A percentile compares a stretch with the other conserved stretches of the same genome.
Conservation (phyloP, 2,329 filamentous ascomycete genomes). For the Madurella mycetomatis region DNA sequence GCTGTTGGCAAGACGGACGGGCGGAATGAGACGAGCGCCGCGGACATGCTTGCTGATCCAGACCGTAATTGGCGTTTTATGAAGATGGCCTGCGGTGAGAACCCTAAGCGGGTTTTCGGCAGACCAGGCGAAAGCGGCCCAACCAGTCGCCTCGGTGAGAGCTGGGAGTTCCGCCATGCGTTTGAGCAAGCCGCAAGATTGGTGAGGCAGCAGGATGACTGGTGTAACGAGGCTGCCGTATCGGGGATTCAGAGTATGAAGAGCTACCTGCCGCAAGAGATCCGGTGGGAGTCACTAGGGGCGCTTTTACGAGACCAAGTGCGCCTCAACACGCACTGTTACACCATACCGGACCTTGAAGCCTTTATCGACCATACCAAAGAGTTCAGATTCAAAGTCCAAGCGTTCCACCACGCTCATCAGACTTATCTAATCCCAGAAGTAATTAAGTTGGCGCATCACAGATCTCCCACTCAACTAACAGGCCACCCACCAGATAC, state of each 20-base stretch:
- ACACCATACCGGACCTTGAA: conserved; percentile 64
- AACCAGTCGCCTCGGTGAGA: conserved; percentile 61
- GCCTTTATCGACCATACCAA: conserved; percentile 66
- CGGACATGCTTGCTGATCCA: conserved; percentile 62
- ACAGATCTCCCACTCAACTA: background rate
- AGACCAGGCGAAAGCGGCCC: conserved; percentile 50
- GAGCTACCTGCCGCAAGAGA: conserved; percentile 57
- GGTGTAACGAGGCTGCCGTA: conserved; percentile 55
- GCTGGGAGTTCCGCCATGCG: conserved; percentile 64
- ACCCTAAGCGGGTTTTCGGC: conserved; percentile 60
- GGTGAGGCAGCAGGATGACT: conserved; percentile 60
- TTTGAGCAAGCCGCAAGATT: conserved; percentile 58
- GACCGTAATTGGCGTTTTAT: conserved; percentile 64
- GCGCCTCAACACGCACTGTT: conserved; percentile 67
- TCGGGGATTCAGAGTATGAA: conserved; percentile 48
- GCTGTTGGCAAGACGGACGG: conserved; percentile 57
- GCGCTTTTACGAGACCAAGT: conserved; percentile 64
- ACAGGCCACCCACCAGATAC: conserved; percentile 37
- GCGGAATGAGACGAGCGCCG: conserved; percentile 57
- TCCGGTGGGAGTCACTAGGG: conserved; percentile 59
- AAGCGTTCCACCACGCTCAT: conserved; percentile 67
- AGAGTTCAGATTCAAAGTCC: conserved; percentile 63
- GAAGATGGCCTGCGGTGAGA: conserved; percentile 74
- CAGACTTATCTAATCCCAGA: conserved; percentile 64
- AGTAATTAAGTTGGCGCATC: conserved; percentile 37